Evolutionary conservation across 345 rosid genomes (phyloP).

Genomic region (Hibiscus syriacus): DNA sequence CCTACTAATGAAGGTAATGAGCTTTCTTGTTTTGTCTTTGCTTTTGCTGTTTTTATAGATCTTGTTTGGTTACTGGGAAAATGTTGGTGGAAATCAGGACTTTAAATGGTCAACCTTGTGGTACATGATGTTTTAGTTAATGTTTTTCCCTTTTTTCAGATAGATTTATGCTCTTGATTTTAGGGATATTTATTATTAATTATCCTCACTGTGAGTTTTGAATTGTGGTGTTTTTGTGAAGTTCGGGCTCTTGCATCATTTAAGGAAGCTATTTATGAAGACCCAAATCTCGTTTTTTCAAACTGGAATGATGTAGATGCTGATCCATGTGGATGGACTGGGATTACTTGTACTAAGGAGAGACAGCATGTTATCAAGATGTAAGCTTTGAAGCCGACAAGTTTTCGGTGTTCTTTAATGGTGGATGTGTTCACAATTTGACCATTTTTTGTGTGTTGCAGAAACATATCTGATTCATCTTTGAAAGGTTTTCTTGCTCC

Average conservation of each 20-base stretch:
- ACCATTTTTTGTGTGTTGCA: conserved; percentile 26
- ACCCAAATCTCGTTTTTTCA: conserved; percentile 65
- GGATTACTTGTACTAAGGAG: conserved; percentile 47
- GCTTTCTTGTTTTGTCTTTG: background rate
- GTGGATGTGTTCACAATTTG: background rate
- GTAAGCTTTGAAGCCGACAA: conserved; percentile 35
- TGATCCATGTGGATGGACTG: conserved; percentile 87
- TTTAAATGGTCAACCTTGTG: background rate
- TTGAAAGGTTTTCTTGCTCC: conserved; percentile 80
- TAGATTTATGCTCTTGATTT: background rate
- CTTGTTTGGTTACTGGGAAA: conserved; percentile 37
- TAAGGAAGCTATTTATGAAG: conserved; percentile 86
- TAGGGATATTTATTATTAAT: conserved; percentile 6
- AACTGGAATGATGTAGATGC: conserved; percentile 77
- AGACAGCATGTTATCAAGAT: conserved; percentile 75
- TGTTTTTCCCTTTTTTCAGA: background rate
- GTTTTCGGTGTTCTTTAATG: background rate
- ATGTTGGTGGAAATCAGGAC: conserved; percentile 10
- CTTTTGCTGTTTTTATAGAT: conserved; percentile 26
- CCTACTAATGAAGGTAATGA: conserved; percentile 63
- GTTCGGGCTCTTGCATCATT: conserved; percentile 66
- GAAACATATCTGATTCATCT: conserved; percentile 70
- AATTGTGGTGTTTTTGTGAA: conserved; percentile 16
- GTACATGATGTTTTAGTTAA: background rate
- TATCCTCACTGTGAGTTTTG: conserved; percentile 16